Conservation (phyloP, 2,329 filamentous ascomycete species). For the Coniochaeta hoffmannii region DNA sequence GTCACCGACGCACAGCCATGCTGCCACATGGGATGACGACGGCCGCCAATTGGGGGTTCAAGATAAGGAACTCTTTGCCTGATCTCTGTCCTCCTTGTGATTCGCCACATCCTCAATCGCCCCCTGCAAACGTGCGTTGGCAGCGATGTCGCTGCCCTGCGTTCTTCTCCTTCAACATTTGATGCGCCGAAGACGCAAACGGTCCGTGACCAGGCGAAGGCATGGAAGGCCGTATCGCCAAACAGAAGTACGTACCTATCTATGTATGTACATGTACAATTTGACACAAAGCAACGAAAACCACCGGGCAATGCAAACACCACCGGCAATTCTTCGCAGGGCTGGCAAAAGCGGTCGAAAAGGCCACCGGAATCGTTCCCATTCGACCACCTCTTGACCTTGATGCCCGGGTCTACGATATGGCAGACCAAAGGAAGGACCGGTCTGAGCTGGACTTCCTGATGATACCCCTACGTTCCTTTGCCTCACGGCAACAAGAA, state of each 20-base stretch:
- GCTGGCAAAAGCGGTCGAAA: not conserved
- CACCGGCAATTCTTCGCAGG: not conserved
- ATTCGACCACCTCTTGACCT: not conserved
- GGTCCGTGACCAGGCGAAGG: not conserved
- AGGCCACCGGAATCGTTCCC: not conserved
- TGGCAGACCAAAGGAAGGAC: too few species aligned
- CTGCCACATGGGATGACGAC: conserved; percentile 1
- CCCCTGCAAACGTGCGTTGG: not conserved
- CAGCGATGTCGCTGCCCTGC: not conserved
- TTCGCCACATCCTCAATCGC: not conserved
- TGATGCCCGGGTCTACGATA: too few species aligned
- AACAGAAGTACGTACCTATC: too few species aligned
- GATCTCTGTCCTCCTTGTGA: not conserved
- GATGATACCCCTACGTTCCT: not conserved
- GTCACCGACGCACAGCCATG: not conserved
- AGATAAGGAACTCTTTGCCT: not conserved
- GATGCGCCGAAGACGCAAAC: not conserved
- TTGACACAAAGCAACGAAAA: too few species aligned
- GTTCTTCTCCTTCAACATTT: not conserved
- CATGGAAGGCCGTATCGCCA: too few species aligned
- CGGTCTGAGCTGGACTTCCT: not conserved
- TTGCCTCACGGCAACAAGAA: not conserved
- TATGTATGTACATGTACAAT: too few species aligned
- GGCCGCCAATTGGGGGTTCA: not conserved
- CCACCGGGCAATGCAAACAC: not conserved